Evolutionary conservation across 1,284 basidiomycete species (phyloP).

Genomic region (Tetrapyrgos nigripes): DNA sequence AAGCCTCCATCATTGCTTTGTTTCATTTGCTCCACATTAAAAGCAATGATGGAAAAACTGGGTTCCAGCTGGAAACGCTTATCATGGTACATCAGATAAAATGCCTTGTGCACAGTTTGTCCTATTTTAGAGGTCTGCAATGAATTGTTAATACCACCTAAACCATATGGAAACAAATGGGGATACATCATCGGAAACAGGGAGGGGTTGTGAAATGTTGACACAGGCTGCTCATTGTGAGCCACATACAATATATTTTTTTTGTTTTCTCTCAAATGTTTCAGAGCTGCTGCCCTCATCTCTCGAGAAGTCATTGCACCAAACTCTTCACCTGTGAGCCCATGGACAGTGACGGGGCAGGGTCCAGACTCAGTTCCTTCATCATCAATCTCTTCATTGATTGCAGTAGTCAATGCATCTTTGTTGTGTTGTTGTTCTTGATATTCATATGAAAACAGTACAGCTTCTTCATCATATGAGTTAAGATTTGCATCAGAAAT

Average conservation of each 20-base stretch:
- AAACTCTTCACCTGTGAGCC: slow-evolving; percentile 39
- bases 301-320: slow-evolving; percentile 29
- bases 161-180: slow-evolving; percentile 43
- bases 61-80: slow-evolving; percentile 36
- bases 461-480: slow-evolving; percentile 6
- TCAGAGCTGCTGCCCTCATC: slow-evolving; percentile 36
- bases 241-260: slow-evolving; percentile 35
- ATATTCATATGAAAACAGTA: too few relatives aligned
- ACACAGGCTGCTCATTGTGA: slow-evolving; percentile 33
- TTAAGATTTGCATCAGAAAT: slow-evolving; percentile 21
- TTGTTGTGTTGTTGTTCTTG: too few relatives aligned
- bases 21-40: slow-evolving; percentile 38
- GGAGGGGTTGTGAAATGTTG: slow-evolving; percentile 37
- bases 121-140: too few relatives aligned
- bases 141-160: slow-evolving; percentile 41
- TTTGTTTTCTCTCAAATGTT: slow-evolving; percentile 34
- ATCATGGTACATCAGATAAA: slow-evolving; percentile 36
- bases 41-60: slow-evolving; percentile 31
- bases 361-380: too few relatives aligned
- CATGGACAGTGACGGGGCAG: slow-evolving; percentile 34
- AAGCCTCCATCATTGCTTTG: too few relatives aligned
- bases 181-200: slow-evolving; percentile 43
- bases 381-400: too few relatives aligned
- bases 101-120: slow-evolving; percentile 25
- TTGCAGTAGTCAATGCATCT: too few relatives aligned